A percentile compares a stretch with the other conserved stretches of the same genome.
phyloP scores from a whole-genome alignment of 768 basidiomycete genomes.

The Multifurca ochricompacta region DNA sequence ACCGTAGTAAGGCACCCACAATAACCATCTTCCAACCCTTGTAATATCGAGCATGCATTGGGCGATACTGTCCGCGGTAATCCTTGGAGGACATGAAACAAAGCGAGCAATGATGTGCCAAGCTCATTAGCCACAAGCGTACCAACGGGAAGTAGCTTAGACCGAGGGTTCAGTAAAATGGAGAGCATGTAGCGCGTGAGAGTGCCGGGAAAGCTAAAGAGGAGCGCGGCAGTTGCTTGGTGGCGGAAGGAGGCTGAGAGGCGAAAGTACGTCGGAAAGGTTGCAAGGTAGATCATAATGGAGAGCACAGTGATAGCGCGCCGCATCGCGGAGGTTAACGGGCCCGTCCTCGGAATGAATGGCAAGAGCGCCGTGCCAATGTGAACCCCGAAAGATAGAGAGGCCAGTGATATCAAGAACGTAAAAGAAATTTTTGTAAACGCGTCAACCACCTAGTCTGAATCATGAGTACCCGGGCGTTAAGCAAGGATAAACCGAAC shows the following conservation, averaged over 20 bases:
- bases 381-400: constrained; percentile 66
- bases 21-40: constrained; percentile 84
- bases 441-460: constrained; percentile 74
- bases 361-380: constrained; percentile 40
- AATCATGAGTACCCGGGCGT: constrained; percentile 3
- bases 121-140: constrained; percentile 68
- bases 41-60: constrained; percentile 61
- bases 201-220: constrained; percentile 87
- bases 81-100: constrained; percentile 65
- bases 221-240: constrained; percentile 75
- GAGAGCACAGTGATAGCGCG: constrained; percentile 47
- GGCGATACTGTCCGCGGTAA: constrained; percentile 36
- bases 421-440: constrained; percentile 75
- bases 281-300: constrained; percentile 62
- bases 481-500: constrained; percentile 26
- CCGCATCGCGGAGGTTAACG: constrained; percentile 40
- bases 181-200: constrained; percentile 78
- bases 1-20: constrained; percentile 94
- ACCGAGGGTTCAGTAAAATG: constrained; percentile 55
- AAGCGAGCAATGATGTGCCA: constrained; percentile 78
- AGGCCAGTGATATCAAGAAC: constrained; percentile 64
- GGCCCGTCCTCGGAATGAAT: constrained; percentile 34
- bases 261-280: constrained; percentile 71
- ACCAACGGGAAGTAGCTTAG: constrained; percentile 62
- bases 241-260: constrained; percentile 63